A percentile compares a stretch with the other conserved stretches of the same genome.
These are phyloP conservation scores for Rhododendron simsii DNA, from an alignment of 148 eudicot species.

Conservation along the genomic window DNA sequence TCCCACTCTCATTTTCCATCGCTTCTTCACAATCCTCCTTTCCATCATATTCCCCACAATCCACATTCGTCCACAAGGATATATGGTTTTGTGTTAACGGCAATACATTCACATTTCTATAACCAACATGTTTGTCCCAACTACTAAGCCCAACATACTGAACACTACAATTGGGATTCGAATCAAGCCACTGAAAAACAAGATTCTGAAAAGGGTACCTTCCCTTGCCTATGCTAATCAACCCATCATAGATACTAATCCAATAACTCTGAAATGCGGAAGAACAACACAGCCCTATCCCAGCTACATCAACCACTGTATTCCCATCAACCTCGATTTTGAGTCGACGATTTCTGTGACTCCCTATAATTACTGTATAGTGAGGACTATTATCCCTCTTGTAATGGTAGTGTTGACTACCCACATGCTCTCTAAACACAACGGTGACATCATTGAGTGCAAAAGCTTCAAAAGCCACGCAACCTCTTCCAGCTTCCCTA, in stretches of 20 bases:
- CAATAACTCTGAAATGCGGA: slow-evolving; percentile 85
- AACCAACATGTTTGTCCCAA: slow-evolving; percentile 97
- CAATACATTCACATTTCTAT: slow-evolving; percentile 80
- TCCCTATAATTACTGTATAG: slow-evolving; percentile 83
- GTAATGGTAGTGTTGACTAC: slow-evolving; percentile 90
- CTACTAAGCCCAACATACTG: slow-evolving; percentile 95
- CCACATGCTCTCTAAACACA: slow-evolving; percentile 83
- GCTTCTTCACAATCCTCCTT: slow-evolving; percentile 52
- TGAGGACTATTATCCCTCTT: slow-evolving; percentile 92
- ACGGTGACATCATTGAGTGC: slow-evolving; percentile 89
- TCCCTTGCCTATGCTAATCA: slow-evolving; percentile 90
- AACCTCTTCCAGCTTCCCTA: slow-evolving; percentile 89
- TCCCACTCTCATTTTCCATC: slow-evolving; percentile 36
- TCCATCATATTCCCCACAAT: slow-evolving; percentile 43
- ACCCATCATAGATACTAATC: slow-evolving; percentile 90
- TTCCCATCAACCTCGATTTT: slow-evolving; percentile 84
- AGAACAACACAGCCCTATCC: slow-evolving; percentile 73
- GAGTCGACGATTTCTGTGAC: slow-evolving; percentile 77
- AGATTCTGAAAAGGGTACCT: slow-evolving; percentile 95
- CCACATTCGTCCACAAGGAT: slow-evolving; percentile 83
- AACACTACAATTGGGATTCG: slow-evolving; percentile 72
- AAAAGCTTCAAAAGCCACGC: slow-evolving; percentile 91
- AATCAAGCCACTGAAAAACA: slow-evolving; percentile 89
- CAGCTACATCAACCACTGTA: slow-evolving; percentile 78
- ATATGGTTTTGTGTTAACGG: slow-evolving; percentile 79